Base-by-base conservation (phyloP, 1,284 basidiomycete species). In the Pisolithus thermaeus region DNA sequence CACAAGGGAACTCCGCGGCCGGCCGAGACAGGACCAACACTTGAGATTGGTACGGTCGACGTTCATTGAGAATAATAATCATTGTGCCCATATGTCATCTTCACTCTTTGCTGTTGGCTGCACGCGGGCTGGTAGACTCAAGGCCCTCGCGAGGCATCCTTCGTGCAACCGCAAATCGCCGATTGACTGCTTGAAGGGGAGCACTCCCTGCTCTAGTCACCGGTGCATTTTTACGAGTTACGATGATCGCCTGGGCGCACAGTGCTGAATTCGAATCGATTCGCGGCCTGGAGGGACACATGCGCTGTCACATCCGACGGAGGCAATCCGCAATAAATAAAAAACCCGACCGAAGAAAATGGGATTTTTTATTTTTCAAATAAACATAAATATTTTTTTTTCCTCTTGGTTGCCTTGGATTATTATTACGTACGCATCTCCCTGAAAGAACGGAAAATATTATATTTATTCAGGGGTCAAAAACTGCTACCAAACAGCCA, bases 351-450 rank as follows among this genome's bases (percentile, higher is more conserved):
- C 25, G 25, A 27, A 27, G 25, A 27, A 27, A 27, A 27, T 20
- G 18, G 18, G 18, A 20, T 20, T 56, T 54, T n/a, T 44, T 52
- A 55, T 55, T 62, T 57, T 37, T 23, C 49, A 53, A 45, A 53
- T 38, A 41, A 47, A 50, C 61, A 65, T 65, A 63, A 61, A 58
- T 67, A 58, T 47, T 62, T 60, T 59, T 52, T 70, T 75, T 5
- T 12, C 8, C 8, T 23, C 3, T n/a, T n/a, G n/a, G 9, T 27
- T 7, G 25, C 25, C 25, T 27, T 27, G 25, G 25, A 27, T 6
- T 27, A 16, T 6, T 27, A 16, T 82, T 81, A 83, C 81, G 81
- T 83, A 79, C 77, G 65, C 65, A 63, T 65, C 62, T 62, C 75
- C 74, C 70, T 70, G 67, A 72, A 75, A 45, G 23, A 35, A 35